phyloP scores from a whole-genome alignment of 768 basidiomycete species.

The Suillus weaverae region DNA sequence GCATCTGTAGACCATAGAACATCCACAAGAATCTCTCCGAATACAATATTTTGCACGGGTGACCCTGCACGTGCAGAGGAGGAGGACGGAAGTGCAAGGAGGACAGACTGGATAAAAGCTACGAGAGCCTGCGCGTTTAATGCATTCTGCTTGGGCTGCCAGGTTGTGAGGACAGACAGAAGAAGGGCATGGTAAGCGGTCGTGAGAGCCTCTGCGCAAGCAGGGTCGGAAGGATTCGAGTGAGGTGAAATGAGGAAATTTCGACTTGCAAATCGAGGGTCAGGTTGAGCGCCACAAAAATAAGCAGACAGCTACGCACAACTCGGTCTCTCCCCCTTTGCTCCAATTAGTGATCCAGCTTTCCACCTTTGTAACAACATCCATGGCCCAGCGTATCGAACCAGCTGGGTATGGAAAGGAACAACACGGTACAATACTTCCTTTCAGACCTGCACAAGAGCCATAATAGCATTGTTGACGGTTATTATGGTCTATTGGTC shows the following conservation, averaged over 20 bases:
- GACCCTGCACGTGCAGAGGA: constrained; percentile 45
- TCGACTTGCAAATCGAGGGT: constrained; percentile 45
- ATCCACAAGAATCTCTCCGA: constrained; percentile 76
- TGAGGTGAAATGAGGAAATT: constrained; percentile 60
- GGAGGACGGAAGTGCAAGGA: constrained; percentile 66
- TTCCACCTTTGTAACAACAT: constrained; percentile 56
- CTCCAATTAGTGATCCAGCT: constrained; percentile 54
- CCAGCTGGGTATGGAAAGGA: constrained; percentile 14
- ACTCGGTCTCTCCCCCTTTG: constrained; percentile 60
- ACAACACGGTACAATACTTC: constrained; percentile 16
- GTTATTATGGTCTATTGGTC: constrained; percentile 30
- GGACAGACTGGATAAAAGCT: constrained; percentile 63
- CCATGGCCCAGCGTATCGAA: constrained; percentile 42
- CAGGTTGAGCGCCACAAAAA: constrained; percentile 20
- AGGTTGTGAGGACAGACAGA: constrained; percentile 55
- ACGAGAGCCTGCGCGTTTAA: constrained; percentile 54
- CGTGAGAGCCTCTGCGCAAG: constrained; percentile 54
- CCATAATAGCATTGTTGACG: constrained; percentile 22
- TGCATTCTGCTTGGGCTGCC: constrained; percentile 43
- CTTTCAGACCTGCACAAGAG: constrained; percentile 12
- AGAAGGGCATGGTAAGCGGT: constrained; percentile 72
- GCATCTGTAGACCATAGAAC: constrained; percentile 80
- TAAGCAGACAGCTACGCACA: constrained; percentile 40
- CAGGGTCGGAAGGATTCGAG: constrained; percentile 54
- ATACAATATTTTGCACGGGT: constrained; percentile 42